phyloP scores from a whole-genome alignment of 805 yeast genomes.

The Sugiyamaella mastotermitis region DNA sequence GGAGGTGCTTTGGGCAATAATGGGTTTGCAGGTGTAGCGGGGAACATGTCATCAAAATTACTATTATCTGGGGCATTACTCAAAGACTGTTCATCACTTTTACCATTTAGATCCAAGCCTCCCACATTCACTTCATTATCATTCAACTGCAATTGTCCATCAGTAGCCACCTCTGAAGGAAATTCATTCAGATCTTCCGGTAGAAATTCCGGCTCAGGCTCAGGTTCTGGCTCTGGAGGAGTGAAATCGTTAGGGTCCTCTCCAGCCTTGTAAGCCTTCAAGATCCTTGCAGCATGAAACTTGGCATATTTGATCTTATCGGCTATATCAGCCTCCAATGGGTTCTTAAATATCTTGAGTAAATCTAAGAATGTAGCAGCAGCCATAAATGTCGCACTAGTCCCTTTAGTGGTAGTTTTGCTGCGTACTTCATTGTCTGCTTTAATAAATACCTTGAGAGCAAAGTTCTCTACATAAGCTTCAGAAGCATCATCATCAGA shows the following conservation, averaged over 20 bases:
- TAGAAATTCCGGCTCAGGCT: conserved; percentile 13
- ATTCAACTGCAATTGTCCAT: neutral
- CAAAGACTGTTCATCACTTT: neutral
- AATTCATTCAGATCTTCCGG: conserved; percentile 8
- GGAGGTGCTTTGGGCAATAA: conserved; percentile 12
- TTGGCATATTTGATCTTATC: conserved; percentile 55
- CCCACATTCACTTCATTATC: neutral
- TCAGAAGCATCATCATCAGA: conserved; percentile 54
- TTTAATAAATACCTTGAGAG: conserved; percentile 50
- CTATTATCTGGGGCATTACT: neutral
- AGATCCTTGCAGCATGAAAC: conserved; percentile 53
- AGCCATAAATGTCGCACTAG: conserved; percentile 49
- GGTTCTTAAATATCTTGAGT: conserved; percentile 35
- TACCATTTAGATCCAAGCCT: neutral
- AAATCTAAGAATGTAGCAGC: conserved; percentile 49
- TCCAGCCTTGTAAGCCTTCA: conserved; percentile 42
- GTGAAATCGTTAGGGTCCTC: conserved; percentile 54
- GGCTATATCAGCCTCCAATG: conserved; percentile 29
- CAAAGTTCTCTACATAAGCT: conserved; percentile 51
- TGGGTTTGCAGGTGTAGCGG: conserved; percentile 7
- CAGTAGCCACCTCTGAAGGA: neutral
- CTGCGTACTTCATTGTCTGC: conserved; percentile 44
- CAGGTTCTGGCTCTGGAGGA: conserved; percentile 33
- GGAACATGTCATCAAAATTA: neutral
- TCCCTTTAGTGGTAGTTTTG: conserved; percentile 38